phyloP scores from a whole-genome alignment of 345 rosid species.

The Nasturtium officinale region DNA sequence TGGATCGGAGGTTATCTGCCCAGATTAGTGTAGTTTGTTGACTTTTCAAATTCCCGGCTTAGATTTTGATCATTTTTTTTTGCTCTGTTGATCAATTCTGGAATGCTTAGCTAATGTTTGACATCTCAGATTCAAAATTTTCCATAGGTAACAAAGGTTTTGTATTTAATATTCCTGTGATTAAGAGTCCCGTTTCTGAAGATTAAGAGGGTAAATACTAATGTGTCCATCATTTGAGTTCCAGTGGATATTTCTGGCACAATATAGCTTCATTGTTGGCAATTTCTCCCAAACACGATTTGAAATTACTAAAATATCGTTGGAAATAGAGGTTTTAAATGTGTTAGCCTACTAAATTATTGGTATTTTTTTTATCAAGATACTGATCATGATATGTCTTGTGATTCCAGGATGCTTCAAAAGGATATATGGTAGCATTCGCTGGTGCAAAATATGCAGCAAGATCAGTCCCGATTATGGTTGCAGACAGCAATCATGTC shows the following conservation, averaged over 20 bases:
- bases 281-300: slow-evolving; percentile 10
- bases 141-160: not conserved
- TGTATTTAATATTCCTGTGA: not conserved
- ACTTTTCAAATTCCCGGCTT: slow-evolving; percentile 9
- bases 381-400: slow-evolving; percentile 5
- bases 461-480: slow-evolving; percentile 79
- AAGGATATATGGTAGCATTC: slow-evolving; percentile 98
- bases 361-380: not conserved
- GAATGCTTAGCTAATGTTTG: slow-evolving; percentile 10
- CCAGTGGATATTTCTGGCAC: not conserved
- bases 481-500: slow-evolving; percentile 64
- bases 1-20: slow-evolving; percentile 9
- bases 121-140: not conserved
- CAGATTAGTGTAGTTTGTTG: slow-evolving; percentile 34
- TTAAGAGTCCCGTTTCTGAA: not conserved
- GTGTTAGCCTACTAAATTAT: slow-evolving; percentile 3
- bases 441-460: slow-evolving; percentile 98
- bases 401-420: slow-evolving; percentile 55
- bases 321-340: slow-evolving; percentile 3
- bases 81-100: slow-evolving; percentile 3
- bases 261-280: not conserved
- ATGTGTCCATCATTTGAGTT: not conserved
- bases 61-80: no score
- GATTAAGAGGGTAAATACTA: not conserved
- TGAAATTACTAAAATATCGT: not conserved